Evolutionary conservation across 1,284 basidiomycete species (phyloP).

Genomic region (Grifola frondosa): DNA sequence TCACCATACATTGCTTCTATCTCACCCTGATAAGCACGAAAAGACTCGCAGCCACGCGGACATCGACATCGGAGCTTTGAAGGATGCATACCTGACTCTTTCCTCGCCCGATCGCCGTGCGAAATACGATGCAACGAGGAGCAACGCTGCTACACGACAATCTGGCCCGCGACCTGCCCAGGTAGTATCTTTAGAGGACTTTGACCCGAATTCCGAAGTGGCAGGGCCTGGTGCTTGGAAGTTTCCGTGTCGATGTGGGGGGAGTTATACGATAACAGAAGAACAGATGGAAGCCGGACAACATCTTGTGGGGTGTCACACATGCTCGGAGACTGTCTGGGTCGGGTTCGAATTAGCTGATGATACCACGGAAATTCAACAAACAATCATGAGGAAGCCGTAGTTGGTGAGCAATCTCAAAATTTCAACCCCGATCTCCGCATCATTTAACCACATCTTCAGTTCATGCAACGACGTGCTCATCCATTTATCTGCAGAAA

Average conservation of each 20-base stretch:
- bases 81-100: constrained; percentile 60
- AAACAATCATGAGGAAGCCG: no score
- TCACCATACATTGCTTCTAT: constrained; percentile 58
- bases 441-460: no score
- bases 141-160: not conserved
- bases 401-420: no score
- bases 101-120: constrained; percentile 45
- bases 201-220: constrained; percentile 36
- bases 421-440: no score
- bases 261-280: constrained; percentile 54
- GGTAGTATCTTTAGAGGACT: constrained; percentile 74
- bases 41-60: constrained; percentile 10
- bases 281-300: constrained; percentile 60
- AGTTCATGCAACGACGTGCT: no score
- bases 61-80: constrained; percentile 54
- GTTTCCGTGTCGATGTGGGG: constrained; percentile 70
- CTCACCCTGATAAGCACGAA: constrained; percentile 67
- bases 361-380: no score
- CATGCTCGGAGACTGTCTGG: constrained; percentile 78
- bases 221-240: constrained; percentile 40
- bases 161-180: constrained; percentile 66
- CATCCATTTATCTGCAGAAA: no score
- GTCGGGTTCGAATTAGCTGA: constrained; percentile 67
- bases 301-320: constrained; percentile 67
- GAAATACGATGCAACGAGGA: constrained; percentile 46